Evolutionary conservation across 2,329 filamentous ascomycete species (phyloP).

Genomic region (Aspergillus ruber): DNA sequence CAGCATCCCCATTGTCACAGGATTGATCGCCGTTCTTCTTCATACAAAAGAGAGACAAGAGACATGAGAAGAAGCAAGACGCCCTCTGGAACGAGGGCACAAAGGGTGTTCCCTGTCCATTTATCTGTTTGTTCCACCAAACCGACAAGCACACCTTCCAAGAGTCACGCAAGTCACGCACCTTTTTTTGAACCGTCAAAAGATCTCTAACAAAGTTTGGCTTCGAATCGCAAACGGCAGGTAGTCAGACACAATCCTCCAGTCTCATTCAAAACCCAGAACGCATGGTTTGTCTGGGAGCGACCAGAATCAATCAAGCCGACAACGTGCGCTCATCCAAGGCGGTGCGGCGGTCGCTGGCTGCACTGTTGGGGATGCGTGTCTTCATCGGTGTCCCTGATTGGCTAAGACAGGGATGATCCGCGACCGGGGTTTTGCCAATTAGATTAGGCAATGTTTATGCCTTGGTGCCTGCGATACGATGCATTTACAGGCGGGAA

Average conservation of each 20-base stretch:
- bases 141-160: neutral
- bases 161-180: neutral
- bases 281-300: slow-evolving; percentile 12
- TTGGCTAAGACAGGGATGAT: neutral
- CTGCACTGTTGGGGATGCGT: neutral
- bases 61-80: neutral
- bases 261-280: slow-evolving; percentile 12
- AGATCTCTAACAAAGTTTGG: neutral
- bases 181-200: neutral
- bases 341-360: neutral
- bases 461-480: neutral
- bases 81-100: neutral
- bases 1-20: slow-evolving; percentile 30
- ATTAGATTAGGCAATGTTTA: neutral
- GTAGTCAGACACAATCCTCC: slow-evolving; percentile 5
- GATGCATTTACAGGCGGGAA: too few relatives aligned
- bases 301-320: slow-evolving; percentile 2
- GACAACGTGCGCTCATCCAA: slow-evolving; percentile 5
- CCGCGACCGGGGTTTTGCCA: neutral
- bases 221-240: slow-evolving; percentile 3
- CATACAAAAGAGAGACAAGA: neutral
- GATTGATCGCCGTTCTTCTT: neutral
- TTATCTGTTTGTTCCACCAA: neutral
- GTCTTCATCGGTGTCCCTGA: neutral
- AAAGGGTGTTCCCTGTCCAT: neutral